These are phyloP conservation scores for Penicillium angulare DNA, from an alignment of 495 filamentous ascomycete genomes.

Conservation along the genomic window DNA sequence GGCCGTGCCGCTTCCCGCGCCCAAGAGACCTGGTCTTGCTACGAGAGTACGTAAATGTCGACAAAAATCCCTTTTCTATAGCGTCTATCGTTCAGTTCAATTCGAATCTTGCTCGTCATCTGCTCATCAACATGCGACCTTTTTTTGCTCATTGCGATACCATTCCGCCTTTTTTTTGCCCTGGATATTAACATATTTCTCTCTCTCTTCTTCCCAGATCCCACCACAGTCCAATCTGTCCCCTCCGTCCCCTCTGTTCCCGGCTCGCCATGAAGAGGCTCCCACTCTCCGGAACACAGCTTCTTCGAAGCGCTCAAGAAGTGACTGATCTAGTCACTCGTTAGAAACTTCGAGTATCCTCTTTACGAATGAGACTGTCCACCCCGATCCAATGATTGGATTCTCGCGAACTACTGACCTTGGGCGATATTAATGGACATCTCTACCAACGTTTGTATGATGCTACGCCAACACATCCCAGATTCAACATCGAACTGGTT, in stretches of 20 bases:
- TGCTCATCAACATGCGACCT: too few species aligned
- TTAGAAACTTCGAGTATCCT: neutral
- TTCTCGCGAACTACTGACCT: neutral
- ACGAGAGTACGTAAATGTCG: conserved; percentile 33
- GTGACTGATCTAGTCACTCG: neutral
- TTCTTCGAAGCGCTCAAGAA: conserved; percentile 3
- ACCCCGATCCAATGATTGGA: neutral
- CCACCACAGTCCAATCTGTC: conserved; percentile 16
- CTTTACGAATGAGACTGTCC: conserved; percentile 1
- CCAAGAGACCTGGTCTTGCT: conserved; percentile 27
- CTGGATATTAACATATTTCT: conserved; percentile 17
- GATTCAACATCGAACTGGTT: conserved; percentile 8
- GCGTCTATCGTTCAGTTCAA: too few species aligned
- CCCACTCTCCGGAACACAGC: neutral
- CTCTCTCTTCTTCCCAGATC: conserved; percentile 15
- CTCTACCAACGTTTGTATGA: conserved; percentile 28
- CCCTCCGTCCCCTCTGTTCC: conserved; percentile 25
- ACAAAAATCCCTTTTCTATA: neutral
- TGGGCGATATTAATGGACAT: conserved; percentile 1
- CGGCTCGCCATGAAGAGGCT: conserved; percentile 17
- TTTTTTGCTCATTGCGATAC: too few species aligned
- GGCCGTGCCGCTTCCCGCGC: conserved; percentile 54
- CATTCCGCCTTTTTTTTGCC: neutral
- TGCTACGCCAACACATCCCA: conserved; percentile 16
- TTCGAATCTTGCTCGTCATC: too few species aligned